Percentiles rank a stretch among this genome's conserved stretches.
Evolutionary conservation across 768 basidiomycete genomes (phyloP).

Genomic region (Termitomyces sp.): DNA sequence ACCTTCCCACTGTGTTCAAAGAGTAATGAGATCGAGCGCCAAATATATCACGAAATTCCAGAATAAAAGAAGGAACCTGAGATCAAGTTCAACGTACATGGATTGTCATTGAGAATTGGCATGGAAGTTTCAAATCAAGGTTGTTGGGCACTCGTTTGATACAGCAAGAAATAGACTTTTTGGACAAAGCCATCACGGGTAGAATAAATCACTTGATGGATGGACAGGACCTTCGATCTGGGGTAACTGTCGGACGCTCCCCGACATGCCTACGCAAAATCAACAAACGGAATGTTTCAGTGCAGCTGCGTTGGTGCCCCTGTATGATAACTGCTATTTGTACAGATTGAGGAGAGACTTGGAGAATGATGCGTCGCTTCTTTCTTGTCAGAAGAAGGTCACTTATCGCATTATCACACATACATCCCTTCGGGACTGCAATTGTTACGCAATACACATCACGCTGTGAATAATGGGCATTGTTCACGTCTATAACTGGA

Average conservation of each 20-base stretch:
- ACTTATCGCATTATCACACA: too few relatives aligned
- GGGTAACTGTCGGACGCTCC: too few relatives aligned
- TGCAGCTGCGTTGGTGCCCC: not conserved
- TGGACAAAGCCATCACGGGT: not conserved
- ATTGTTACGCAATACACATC: too few relatives aligned
- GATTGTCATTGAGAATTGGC: not conserved
- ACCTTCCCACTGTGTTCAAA: not conserved
- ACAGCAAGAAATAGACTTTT: not conserved
- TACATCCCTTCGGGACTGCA: too few relatives aligned
- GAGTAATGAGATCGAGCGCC: not conserved
- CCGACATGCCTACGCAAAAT: not conserved
- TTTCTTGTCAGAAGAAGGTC: too few relatives aligned
- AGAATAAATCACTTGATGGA: too few relatives aligned
- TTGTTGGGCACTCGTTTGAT: not conserved
- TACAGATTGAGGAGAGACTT: too few relatives aligned
- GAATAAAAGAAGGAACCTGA: too few relatives aligned
- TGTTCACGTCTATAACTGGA: too few relatives aligned
- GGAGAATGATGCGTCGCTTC: too few relatives aligned
- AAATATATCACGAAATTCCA: not conserved
- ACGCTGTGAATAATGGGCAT: too few relatives aligned
- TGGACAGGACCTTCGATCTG: too few relatives aligned
- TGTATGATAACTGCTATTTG: not conserved
- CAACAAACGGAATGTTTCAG: not conserved
- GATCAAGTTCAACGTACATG: not conserved
- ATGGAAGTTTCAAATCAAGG: not conserved